Percentiles rank a stretch among this genome's conserved stretches.
These are phyloP conservation scores for Diaporthe batatas DNA, from an alignment of 2,329 filamentous ascomycete species.

Conservation along the genomic window DNA sequence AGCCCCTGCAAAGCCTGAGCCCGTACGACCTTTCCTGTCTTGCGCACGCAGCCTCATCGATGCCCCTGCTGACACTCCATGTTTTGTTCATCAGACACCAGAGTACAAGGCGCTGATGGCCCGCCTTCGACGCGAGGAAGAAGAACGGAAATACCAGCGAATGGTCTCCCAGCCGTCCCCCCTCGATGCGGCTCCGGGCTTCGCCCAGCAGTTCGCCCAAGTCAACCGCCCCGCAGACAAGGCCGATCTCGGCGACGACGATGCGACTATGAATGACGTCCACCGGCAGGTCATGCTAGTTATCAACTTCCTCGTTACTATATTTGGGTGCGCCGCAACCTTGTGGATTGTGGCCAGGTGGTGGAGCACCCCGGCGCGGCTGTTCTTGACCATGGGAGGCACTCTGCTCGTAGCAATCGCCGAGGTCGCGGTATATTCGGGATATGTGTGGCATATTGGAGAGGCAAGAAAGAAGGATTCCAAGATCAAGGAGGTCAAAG, in stretches of 20 bases:
- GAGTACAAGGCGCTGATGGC: constrained; percentile 93
- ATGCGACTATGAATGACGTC: constrained; percentile 78
- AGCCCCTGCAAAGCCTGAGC: constrained; percentile 82
- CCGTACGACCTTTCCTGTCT: constrained; percentile 64
- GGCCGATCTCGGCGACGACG: constrained; percentile 65
- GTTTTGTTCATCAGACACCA: constrained; percentile 65
- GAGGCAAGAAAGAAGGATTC: constrained; percentile 76
- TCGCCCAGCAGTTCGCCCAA: constrained; percentile 67
- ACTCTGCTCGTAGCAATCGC: constrained; percentile 78
- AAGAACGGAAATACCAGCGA: constrained; percentile 83
- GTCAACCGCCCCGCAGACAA: constrained; percentile 62
- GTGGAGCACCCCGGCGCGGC: constrained; percentile 78
- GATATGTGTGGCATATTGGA: constrained; percentile 78
- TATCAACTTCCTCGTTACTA: constrained; percentile 89
- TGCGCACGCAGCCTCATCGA: constrained; percentile 31
- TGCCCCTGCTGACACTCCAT: constrained; percentile 40
- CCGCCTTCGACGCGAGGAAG: constrained; percentile 84
- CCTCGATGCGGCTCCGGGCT: constrained; percentile 59
- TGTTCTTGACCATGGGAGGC: constrained; percentile 79
- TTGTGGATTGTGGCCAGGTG: constrained; percentile 83
- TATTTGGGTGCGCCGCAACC: constrained; percentile 81
- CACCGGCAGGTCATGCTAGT: constrained; percentile 88
- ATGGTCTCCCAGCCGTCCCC: constrained; percentile 75
- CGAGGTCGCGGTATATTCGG: constrained; percentile 82
- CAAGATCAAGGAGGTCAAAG: constrained; percentile 73